Conservation (phyloP, 2,329 filamentous ascomycete species). For the Rhynchosporium agropyri region DNA sequence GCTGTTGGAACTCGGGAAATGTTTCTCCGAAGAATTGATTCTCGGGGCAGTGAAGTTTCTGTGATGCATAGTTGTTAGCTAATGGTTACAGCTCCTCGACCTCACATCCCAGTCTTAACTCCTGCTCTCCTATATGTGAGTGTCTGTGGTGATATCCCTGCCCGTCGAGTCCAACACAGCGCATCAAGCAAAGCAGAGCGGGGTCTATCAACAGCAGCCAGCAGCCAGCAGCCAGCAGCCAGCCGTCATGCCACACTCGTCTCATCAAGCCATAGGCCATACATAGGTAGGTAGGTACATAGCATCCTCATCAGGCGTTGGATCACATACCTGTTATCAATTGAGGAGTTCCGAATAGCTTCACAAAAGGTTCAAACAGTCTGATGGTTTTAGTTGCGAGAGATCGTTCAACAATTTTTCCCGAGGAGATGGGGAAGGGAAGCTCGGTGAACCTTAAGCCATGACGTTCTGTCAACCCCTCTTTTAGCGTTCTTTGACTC, state of each 20-base stretch:
- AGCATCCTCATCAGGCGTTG: too few species aligned
- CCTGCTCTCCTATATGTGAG: neutral
- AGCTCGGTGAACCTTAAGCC: too few species aligned
- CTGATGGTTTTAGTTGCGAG: too few species aligned
- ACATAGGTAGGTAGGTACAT: too few species aligned
- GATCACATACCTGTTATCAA: slow-evolving; percentile 28
- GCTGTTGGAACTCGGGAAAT: slow-evolving; percentile 22
- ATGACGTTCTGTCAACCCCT: slow-evolving; percentile 34
- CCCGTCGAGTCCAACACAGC: neutral
- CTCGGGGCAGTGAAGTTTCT: slow-evolving; percentile 10
- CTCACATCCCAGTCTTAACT: slow-evolving; percentile 8
- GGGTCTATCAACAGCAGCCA: neutral
- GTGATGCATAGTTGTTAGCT: neutral
- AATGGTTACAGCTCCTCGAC: neutral
- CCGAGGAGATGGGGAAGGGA: too few species aligned
- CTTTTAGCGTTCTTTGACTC: slow-evolving; percentile 26
- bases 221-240: too few species aligned
- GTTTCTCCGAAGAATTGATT: slow-evolving; percentile 24
- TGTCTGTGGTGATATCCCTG: slow-evolving; percentile 4
- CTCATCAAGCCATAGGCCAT: too few species aligned
- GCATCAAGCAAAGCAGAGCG: slow-evolving; percentile 1
- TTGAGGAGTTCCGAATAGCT: neutral
- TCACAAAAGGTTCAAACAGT: too few species aligned
- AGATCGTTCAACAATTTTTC: too few species aligned
- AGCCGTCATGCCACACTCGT: neutral